These are phyloP conservation scores for Paspalum vaginatum DNA, from an alignment of 176 grass and related monocot genomes.

Conservation along the genomic window DNA sequence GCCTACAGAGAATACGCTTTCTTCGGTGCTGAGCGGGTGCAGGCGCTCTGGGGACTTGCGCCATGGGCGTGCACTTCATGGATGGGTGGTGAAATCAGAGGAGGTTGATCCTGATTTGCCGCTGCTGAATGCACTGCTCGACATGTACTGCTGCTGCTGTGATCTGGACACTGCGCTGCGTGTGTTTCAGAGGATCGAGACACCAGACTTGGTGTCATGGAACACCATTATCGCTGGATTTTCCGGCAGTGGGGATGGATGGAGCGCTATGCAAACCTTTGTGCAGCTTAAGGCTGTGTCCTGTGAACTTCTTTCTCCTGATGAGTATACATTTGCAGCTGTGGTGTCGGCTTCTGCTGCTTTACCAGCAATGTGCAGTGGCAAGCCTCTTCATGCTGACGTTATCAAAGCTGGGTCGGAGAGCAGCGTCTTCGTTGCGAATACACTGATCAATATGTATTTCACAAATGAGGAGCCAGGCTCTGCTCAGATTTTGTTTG, in stretches of 20 bases:
- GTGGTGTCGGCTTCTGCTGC: conserved; percentile 61
- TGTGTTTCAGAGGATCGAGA: conserved; percentile 68
- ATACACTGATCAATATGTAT: conserved; percentile 94
- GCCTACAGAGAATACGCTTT: conserved; percentile 59
- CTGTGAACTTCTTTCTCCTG: conserved; percentile 40
- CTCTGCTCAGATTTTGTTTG: conserved; percentile 65
- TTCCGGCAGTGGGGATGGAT: conserved; percentile 52
- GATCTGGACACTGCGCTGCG: conserved; percentile 52
- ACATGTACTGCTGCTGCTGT: conserved; percentile 71
- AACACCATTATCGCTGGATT: conserved; percentile 84
- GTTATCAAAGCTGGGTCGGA: conserved; percentile 65
- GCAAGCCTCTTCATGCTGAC: conserved; percentile 69
- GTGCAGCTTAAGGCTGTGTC: conserved; percentile 42
- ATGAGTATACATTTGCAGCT: conserved; percentile 82
- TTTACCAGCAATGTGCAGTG: conserved; percentile 64
- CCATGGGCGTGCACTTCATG: conserved; percentile 65
- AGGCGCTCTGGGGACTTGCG: conserved; percentile 28
- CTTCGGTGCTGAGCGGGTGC: conserved; percentile 61
- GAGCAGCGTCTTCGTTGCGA: conserved; percentile 64
- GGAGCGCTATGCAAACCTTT: conserved; percentile 64
- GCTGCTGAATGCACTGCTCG: conserved; percentile 71
- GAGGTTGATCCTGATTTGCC: conserved; percentile 63
- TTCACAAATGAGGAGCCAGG: conserved; percentile 63
- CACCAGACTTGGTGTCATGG: conserved; percentile 77
- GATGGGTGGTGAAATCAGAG: conserved; percentile 67